Evolutionary conservation across 2,329 filamentous ascomycete genomes (phyloP), one percentile per base, ranked within the genome.

Genomic region (Cladophialophora bantiana): DNA sequence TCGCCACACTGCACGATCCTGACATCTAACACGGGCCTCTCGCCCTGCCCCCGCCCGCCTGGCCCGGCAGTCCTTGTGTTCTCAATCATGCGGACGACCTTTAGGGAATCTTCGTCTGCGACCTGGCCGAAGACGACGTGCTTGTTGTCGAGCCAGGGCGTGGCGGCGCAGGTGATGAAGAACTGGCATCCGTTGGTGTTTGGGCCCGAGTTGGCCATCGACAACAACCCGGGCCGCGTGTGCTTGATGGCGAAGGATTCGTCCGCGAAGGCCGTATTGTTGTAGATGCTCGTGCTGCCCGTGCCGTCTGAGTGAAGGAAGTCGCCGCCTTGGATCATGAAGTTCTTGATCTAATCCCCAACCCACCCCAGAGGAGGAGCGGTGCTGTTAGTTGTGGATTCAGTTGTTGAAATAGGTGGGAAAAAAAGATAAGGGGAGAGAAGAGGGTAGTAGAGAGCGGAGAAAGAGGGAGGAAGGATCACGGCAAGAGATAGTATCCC

Each of bases 311-410:
- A 92, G 74, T 97, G 93, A 69, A 97, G 83, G 78, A 98, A 98
- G 79, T 99, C 95, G 62, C 95, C 95, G 54, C 94, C 94, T 79
- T 99, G 95, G 75, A 95, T 91, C 94, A 98, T 98, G 82, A 98
- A 97, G 75, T 92, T 91, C 80, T 91, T 92, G 78, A 97, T 97
- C 92, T 96, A 71, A 68, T 12, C 57, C 26, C 26, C 26, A 26
- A 26, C 26, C 26, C 26, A 3, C 26, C 26, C 26, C 26, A 55
- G 59, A 18, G 15, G 9, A 20, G 18, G 55, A 26, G 26, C 26
- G 26, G 26, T 26, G 26, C 26, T 26, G 10, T 58, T 18, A 56
- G 53, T n/a, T 2, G 2, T 56, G 1, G 34, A 10, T 34, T 7
- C 3, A 4, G 15, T 4, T n/a, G 26, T 35, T 34, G 31, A 7